Evolutionary conservation across 1,284 basidiomycete genomes (phyloP).

Genomic region (Mycena citricolor): DNA sequence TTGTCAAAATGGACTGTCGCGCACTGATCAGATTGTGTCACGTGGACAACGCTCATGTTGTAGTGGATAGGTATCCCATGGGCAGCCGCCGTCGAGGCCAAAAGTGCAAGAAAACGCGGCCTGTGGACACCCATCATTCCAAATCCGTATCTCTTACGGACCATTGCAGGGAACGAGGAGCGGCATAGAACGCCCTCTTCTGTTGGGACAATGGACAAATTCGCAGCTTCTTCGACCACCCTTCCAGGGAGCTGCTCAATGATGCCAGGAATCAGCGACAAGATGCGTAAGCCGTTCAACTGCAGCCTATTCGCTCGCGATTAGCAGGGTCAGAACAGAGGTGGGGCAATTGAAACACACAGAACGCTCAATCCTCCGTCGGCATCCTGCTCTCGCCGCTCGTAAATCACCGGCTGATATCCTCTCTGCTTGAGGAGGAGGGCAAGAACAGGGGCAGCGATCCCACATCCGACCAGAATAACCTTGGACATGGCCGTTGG

Average conservation of each 20-base stretch:
- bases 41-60: slow-evolving; percentile 34
- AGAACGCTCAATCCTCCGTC: slow-evolving; percentile 38
- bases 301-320: slow-evolving; percentile 33
- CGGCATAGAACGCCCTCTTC: slow-evolving; percentile 35
- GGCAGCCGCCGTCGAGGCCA: slow-evolving; percentile 35
- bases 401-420: slow-evolving; percentile 43
- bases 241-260: slow-evolving; percentile 34
- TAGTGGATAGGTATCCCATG: slow-evolving; percentile 40
- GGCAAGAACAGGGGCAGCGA: slow-evolving; percentile 48
- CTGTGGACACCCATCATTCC: slow-evolving; percentile 36
- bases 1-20: slow-evolving; percentile 40
- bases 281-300: slow-evolving; percentile 41
- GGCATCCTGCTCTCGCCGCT: slow-evolving; percentile 32
- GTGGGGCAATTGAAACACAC: slow-evolving; percentile 27
- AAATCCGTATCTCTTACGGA: slow-evolving; percentile 26
- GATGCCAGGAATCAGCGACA: slow-evolving; percentile 40
- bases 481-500: too few relatives aligned
- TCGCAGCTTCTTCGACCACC: slow-evolving; percentile 25
- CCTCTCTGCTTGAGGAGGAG: slow-evolving; percentile 43
- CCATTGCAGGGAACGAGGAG: slow-evolving; percentile 22
- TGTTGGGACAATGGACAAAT: slow-evolving; percentile 34
- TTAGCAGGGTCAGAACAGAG: neutral
- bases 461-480: slow-evolving; percentile 44
- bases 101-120: slow-evolving; percentile 32
- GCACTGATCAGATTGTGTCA: slow-evolving; percentile 34